Evolutionary conservation across 2,329 filamentous ascomycete genomes (phyloP).

Genomic region (Aureobasidium pullulans): DNA sequence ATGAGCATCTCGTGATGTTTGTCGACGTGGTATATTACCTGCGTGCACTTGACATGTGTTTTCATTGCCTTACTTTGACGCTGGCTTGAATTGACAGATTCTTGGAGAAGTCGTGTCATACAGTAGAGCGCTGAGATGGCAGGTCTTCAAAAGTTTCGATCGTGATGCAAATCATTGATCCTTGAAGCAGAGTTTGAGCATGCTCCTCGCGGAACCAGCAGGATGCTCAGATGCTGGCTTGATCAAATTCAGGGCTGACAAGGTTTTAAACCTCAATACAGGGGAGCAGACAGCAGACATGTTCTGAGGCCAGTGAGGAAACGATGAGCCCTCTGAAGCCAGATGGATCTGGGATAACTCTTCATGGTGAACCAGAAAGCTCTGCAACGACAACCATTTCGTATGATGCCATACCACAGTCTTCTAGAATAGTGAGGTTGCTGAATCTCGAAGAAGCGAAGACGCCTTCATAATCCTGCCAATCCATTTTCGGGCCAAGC

Average conservation of each 20-base stretch:
- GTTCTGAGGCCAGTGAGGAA: too few species aligned
- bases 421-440: conserved; percentile 15
- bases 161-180: too few species aligned
- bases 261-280: too few species aligned
- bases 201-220: too few species aligned
- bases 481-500: conserved; percentile 38
- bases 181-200: too few species aligned
- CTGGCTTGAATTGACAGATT: neutral
- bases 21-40: neutral
- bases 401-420: conserved; percentile 16
- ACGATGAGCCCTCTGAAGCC: too few species aligned
- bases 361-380: neutral
- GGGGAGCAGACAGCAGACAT: too few species aligned
- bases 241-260: too few species aligned
- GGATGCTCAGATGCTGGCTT: too few species aligned
- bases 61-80: neutral
- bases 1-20: neutral
- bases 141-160: too few species aligned
- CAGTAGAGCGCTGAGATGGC: neutral
- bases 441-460: conserved; percentile 14
- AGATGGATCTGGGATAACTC: neutral
- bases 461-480: conserved; percentile 23
- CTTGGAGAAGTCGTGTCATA: neutral
- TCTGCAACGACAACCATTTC: conserved; percentile 20
- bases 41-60: neutral